Base-by-base conservation (phyloP, 345 rosid genomes). In the Capsella bursapastoris region DNA sequence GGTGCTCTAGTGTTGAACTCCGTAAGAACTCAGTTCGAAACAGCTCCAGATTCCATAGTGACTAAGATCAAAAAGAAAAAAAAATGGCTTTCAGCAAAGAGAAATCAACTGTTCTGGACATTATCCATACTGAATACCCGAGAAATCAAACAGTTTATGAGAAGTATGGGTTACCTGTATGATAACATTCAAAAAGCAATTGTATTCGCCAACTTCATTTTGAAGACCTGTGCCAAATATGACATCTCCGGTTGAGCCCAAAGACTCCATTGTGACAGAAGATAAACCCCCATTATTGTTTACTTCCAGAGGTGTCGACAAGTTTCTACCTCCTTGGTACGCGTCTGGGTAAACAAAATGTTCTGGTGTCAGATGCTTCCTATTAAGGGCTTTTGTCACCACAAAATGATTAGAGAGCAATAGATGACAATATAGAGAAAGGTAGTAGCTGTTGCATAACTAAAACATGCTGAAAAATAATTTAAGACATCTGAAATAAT, bases 171-270 rank as follows among this genome's bases (percentile, higher is more conserved):
- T 8, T 61, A 95, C 98, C 97, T 95, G 99, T 83, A 95, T 95
- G 79, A 95, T 92, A 55, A 95, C 99, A 72, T 95, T 95, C 59
- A 95, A 82, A 86, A 95, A 95, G 83, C 99, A 95, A 79, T 92
- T 95, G 78, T 95, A 92, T 85, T 95, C 97, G 27, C 99, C 99
- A 80, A 88, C 83, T 80, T 92, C 93, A 79, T 95, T 95, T 86
- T 88, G 89, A 78, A 95, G 85, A 60, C 99, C 98, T 48, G 90
- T 82, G 57, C 99, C 99, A 74, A 85, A 61, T 56, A 83, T 57
- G 73, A 84, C 87, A 79, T 66, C 69, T 61, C 78, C 83, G 4
- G 69, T 76, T 64, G 51, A 75, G 71, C 71, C 65, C 75, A 62
- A 84, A 61, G 43, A 37, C 51, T 41, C 77, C 57, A 76, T 32